These are phyloP conservation scores for Blastobotrys petasosporus DNA, from an alignment of 1,139 yeast genomes.

Conservation along the genomic window DNA sequence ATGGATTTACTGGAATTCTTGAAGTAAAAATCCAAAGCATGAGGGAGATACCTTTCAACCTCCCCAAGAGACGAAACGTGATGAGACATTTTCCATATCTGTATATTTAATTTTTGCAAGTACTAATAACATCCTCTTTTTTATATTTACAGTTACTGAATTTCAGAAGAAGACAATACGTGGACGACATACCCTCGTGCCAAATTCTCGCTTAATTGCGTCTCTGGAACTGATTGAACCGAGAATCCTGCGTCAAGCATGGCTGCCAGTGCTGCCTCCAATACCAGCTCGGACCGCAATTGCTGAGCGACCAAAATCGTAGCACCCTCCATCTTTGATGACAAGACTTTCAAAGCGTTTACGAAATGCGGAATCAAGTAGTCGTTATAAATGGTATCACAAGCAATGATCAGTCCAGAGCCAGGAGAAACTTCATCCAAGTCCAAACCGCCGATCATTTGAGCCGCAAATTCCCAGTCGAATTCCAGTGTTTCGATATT, in stretches of 20 bases:
- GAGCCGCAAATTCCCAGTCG: conserved; percentile 58
- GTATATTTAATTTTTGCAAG: not conserved
- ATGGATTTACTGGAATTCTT: conserved; percentile 22
- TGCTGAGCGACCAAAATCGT: conserved; percentile 47
- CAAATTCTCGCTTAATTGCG: conserved; percentile 32
- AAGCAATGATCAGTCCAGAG: conserved; percentile 46
- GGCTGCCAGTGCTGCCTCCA: conserved; percentile 43
- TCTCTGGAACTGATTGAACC: conserved; percentile 35
- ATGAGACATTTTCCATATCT: not conserved
- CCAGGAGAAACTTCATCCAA: conserved; percentile 6
- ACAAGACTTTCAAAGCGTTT: conserved; percentile 37
- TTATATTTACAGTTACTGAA: not conserved
- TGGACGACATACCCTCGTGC: conserved; percentile 43
- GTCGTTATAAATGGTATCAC: conserved; percentile 69
- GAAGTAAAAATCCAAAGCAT: not conserved
- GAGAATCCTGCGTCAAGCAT: conserved; percentile 41
- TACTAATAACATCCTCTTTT: not conserved
- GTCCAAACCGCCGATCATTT: conserved; percentile 13
- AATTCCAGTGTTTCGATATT: conserved; percentile 44
- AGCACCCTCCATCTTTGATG: conserved; percentile 19
- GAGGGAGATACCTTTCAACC: not conserved
- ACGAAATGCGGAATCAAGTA: conserved; percentile 50
- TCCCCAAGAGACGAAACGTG: not conserved
- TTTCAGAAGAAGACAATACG: conserved; percentile 15
- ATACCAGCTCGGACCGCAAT: conserved; percentile 48